Base-by-base conservation (phyloP, 805 yeast genomes). In the Candida tammaniensis region DNA sequence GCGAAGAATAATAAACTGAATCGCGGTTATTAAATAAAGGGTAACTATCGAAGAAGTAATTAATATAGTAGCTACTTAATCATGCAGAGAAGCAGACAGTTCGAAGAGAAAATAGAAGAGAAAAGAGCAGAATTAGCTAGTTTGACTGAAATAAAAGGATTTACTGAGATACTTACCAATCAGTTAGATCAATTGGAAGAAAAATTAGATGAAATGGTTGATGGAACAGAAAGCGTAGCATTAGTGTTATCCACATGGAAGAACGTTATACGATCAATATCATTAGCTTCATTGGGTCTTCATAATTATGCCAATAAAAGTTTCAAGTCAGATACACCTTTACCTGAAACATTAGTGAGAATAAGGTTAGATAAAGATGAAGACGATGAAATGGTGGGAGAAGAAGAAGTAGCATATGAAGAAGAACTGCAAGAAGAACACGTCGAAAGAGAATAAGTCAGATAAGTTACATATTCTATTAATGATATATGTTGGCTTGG, bases 341-440 rank as follows among this genome's bases (percentile, higher is more conserved):
- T 77, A 28, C 86, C 89, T 1, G 89, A 81, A 47, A 65, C 83
- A 0, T 57, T 82, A 43, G 82, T 82, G 3, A 62, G 89, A 31
- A 67, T 82, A 20, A 66, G 71, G 30, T 51, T 78, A 11, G 72
- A 68, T 18, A 51, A 52, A 17, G 42, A 40, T 16, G 49, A 40
- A n/a, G 42, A 35, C 1, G 37, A 30, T 16, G 23, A 27, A 17
- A 40, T 28, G 16, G 40, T 23, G 21, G 31, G 13, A 17, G 35
- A 32, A 11, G 15, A 17, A 27, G n/a, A 13, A 10, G 24, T 10
- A 22, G 13, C 24, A 7, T 11, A 22, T 11, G 26, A 24, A 17
- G 31, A 27, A n/a, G 31, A 33, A 22, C n/a, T 9, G 4, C 7
- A 23, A 17, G 24, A 31, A 24, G 27, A 13, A 12, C 22, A 31